Conservation (phyloP, 73 alveolate species). For the Effrenium voratum region DNA sequence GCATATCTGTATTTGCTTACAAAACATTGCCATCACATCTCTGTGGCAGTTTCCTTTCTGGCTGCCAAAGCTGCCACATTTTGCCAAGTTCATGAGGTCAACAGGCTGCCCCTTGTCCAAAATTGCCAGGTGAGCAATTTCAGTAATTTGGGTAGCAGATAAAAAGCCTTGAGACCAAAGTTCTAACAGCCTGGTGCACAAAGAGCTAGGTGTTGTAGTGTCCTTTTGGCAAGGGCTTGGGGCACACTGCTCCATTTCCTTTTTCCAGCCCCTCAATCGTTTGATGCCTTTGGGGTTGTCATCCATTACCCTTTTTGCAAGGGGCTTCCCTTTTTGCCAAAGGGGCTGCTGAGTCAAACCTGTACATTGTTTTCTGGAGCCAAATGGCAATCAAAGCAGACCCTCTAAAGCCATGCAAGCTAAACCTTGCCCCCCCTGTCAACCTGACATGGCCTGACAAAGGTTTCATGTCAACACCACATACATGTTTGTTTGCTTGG, state of each 20-base stretch:
- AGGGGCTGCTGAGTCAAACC: too few species aligned
- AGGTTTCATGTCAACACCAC: too few species aligned
- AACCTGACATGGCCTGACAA: too few species aligned
- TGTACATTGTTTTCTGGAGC: too few species aligned
- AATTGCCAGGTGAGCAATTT: not conserved
- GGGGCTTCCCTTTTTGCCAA: not conserved
- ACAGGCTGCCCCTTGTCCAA: not conserved
- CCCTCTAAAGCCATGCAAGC: too few species aligned
- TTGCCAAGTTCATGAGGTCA: not conserved
- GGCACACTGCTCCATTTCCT: not conserved
- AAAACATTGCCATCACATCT: not conserved
- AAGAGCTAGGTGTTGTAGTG: not conserved
- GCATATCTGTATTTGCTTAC: not conserved
- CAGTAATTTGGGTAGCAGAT: not conserved
- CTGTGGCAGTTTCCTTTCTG: not conserved
- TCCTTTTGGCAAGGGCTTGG: conserved; percentile 16
- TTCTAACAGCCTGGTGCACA: not conserved
- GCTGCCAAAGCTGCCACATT: not conserved
- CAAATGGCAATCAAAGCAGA: too few species aligned
- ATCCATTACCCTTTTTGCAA: not conserved
- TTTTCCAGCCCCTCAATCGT: not conserved
- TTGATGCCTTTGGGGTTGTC: not conserved
- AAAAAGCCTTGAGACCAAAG: not conserved
- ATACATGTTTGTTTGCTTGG: too few species aligned
- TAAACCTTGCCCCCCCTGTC: too few species aligned